Evolutionary conservation across 495 filamentous ascomycete genomes (phyloP), one percentile per base, ranked within the genome.

Genomic region (Tuber calosporum): DNA sequence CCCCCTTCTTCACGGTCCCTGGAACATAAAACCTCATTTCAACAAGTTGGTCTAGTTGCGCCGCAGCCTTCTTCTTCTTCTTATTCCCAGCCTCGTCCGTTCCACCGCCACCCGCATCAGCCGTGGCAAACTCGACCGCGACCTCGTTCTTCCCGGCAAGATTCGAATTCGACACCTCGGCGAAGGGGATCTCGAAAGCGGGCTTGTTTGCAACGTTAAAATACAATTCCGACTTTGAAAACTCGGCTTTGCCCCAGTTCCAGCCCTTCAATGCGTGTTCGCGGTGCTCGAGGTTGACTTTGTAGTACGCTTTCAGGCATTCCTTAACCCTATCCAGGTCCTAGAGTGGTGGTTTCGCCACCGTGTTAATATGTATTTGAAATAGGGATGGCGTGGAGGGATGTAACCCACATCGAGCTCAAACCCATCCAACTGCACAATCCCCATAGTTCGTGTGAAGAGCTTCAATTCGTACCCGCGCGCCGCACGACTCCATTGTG

Each of bases 1-100:
- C 84, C 81, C 93, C 96, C 83, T 92, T 92, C 34, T 90, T 89
- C 2, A 91, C 93, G 0, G 90, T 92, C 48, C 96, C 96, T 19
- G 96, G 96, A 72, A 99, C 97, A 84, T 97, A 99, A 84, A 99
- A 97, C 68, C 96, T 88, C 92, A 98, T 97, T 83, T 99, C 96
- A 20, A 97, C 93, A 69, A 99, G 84, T 84, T 98, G 93, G 81
- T 99, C 96, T 69, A 89, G 88, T 36, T 91, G 93, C 40, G 92
- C 93, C 22, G 90, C 90, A 30, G 92, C 90, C 84, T 97, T 99
- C 82, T 91, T 93, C 75, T 94, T 93, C 71, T 90, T 90, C 72
- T 78, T 88, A 90, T 97, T 96, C 83, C 97, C 93, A 30, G 95
- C 92, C 68, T 96, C 84, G 82, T 97, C 92, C 79, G 97, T 93